Conservation (phyloP, 2,329 filamentous ascomycete species). For the Pochonia chlamydosporia region DNA sequence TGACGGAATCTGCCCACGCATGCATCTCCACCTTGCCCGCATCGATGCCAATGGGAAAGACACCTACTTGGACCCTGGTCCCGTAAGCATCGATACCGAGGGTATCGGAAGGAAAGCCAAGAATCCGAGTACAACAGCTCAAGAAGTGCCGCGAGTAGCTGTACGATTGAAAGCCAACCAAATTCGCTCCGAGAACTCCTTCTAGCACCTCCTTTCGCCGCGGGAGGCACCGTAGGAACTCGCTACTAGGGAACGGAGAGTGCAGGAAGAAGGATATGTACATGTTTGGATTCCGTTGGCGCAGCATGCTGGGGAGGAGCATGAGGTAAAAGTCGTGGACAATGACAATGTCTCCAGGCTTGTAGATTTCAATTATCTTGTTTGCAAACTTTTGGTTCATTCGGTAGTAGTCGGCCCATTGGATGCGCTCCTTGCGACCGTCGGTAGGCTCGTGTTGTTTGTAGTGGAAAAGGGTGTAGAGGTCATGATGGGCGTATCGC, state of each 20-base stretch:
- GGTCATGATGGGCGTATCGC: conserved; percentile 81
- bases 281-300: conserved; percentile 79
- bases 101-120: conserved; percentile 83
- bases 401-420: conserved; percentile 89
- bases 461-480: conserved; percentile 94
- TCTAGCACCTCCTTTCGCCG: conserved; percentile 86
- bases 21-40: conserved; percentile 69
- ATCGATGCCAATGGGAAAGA: conserved; percentile 93
- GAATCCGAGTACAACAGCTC: conserved; percentile 84
- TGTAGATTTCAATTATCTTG: conserved; percentile 81
- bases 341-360: conserved; percentile 85
- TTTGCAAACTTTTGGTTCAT: conserved; percentile 93
- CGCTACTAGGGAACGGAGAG: conserved; percentile 90
- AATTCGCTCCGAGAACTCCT: conserved; percentile 83
- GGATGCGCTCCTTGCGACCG: conserved; percentile 70
- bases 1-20: conserved; percentile 66
- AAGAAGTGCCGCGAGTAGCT: conserved; percentile 93
- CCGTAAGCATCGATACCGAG: conserved; percentile 86
- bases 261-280: conserved; percentile 95
- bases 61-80: conserved; percentile 81
- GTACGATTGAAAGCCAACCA: conserved; percentile 93
- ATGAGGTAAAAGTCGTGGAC: conserved; percentile 94
- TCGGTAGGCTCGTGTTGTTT: conserved; percentile 89
- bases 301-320: conserved; percentile 79
- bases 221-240: conserved; percentile 85